Evolutionary conservation across 1,284 basidiomycete genomes (phyloP).

Genomic region (Boletus austroedulis): DNA sequence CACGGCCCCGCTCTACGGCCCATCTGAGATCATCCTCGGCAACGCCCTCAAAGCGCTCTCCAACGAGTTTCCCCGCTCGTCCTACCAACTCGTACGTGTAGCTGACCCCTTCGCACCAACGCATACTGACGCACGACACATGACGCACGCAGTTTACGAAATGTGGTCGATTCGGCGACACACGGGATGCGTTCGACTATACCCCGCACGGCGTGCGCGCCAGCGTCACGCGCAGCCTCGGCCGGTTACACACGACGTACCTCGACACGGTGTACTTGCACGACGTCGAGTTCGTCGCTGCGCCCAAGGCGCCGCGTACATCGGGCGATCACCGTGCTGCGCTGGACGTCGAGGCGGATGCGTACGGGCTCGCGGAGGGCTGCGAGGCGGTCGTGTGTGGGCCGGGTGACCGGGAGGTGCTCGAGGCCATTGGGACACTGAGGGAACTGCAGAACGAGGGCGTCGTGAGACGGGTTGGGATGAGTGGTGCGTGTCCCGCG

Average conservation of each 20-base stretch:
- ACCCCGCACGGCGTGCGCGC: constrained; percentile 65
- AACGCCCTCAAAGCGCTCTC: constrained; percentile 63
- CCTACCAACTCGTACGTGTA: constrained; percentile 67
- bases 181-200: constrained; percentile 73
- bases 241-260: constrained; percentile 76
- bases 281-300: constrained; percentile 86
- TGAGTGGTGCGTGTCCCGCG: constrained; percentile 78
- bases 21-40: constrained; percentile 87
- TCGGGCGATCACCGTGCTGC: constrained; percentile 58
- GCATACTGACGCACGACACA: neutral
- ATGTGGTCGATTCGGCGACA: constrained; percentile 80
- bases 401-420: constrained; percentile 75
- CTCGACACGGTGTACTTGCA: constrained; percentile 89
- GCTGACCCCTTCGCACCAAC: neutral
- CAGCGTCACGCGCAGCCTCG: constrained; percentile 71
- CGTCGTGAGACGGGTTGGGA: constrained; percentile 76
- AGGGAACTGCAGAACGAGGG: constrained; percentile 78
- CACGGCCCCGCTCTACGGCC: constrained; percentile 86
- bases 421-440: constrained; percentile 73
- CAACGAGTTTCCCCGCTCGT: constrained; percentile 73
- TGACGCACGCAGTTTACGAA: constrained; percentile 86
- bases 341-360: constrained; percentile 48
- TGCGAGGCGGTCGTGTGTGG: constrained; percentile 64
- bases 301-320: constrained; percentile 48
- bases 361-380: constrained; percentile 61